Conservation (phyloP, 805 yeast species). For the Diddensiella caesifluorescens region DNA sequence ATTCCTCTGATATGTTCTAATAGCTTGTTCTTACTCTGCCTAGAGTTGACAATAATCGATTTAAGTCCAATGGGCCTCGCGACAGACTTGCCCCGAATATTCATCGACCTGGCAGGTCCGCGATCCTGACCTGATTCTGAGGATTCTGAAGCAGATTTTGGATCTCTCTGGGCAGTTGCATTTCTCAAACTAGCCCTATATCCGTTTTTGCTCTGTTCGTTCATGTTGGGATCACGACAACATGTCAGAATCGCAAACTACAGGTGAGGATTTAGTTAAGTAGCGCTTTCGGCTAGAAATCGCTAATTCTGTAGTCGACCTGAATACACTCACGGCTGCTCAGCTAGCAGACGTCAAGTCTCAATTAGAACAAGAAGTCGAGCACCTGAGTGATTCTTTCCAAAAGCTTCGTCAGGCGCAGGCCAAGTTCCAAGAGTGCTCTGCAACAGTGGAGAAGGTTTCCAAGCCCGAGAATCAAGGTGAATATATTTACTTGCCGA, state of each 20-base stretch:
- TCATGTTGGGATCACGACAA: not conserved
- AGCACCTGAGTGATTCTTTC: conserved; percentile 77
- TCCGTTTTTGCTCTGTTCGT: too few species aligned
- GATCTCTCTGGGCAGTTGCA: too few species aligned
- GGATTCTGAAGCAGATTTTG: too few species aligned
- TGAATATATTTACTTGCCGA: not conserved
- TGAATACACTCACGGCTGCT: conserved; percentile 68
- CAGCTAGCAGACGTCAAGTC: conserved; percentile 80
- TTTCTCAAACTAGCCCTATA: too few species aligned
- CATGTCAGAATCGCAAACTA: conserved; percentile 8
- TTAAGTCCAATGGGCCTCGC: conserved; percentile 11
- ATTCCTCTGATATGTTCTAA: conserved; percentile 24
- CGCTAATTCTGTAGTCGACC: conserved; percentile 53
- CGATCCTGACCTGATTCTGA: too few species aligned
- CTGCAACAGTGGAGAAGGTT: conserved; percentile 60
- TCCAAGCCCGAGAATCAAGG: conserved; percentile 27
- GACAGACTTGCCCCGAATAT: not conserved
- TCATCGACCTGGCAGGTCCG: not conserved
- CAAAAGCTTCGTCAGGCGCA: conserved; percentile 81
- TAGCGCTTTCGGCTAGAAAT: too few species aligned
- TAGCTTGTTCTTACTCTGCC: conserved; percentile 31
- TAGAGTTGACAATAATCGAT: conserved; percentile 16
- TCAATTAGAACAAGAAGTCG: conserved; percentile 77
- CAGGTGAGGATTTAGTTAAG: conserved; percentile 11
- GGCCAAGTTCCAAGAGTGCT: conserved; percentile 75